Percentiles rank a stretch among this genome's conserved stretches.
phyloP scores from a whole-genome alignment of 2,329 filamentous ascomycete species.

The Microsporum audouinii region DNA sequence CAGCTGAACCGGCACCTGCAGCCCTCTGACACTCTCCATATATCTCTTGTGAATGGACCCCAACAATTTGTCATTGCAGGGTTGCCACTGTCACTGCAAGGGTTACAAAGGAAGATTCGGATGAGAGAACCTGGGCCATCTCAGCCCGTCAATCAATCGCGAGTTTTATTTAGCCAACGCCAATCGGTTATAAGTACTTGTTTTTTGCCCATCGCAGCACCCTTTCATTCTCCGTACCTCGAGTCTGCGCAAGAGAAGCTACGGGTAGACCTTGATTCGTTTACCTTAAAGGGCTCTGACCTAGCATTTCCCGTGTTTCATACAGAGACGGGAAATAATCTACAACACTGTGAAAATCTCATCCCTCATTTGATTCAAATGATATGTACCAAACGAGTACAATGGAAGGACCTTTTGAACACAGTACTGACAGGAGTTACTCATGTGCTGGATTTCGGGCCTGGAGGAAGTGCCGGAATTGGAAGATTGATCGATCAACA shows the following conservation, averaged over 20 bases:
- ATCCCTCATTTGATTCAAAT: slow-evolving; percentile 78
- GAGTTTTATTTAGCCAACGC: slow-evolving; percentile 91
- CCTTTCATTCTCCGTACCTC: slow-evolving; percentile 97
- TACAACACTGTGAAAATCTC: slow-evolving; percentile 64
- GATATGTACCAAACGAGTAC: slow-evolving; percentile 86
- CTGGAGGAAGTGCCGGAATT: slow-evolving; percentile 89
- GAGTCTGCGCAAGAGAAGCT: slow-evolving; percentile 70
- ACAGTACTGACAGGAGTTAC: slow-evolving; percentile 84
- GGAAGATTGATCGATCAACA: slow-evolving; percentile 95
- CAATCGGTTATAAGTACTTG: slow-evolving; percentile 24
- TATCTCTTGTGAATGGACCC: slow-evolving; percentile 92
- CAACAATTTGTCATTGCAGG: slow-evolving; percentile 95
- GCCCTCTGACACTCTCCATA: slow-evolving; percentile 64
- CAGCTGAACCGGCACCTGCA: slow-evolving; percentile 75
- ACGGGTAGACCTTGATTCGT: slow-evolving; percentile 60
- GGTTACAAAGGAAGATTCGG: slow-evolving; percentile 41
- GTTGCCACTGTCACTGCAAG: slow-evolving; percentile 89
- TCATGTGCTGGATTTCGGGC: slow-evolving; percentile 92
- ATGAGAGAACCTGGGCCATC: slow-evolving; percentile 62
- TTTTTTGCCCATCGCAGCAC: slow-evolving; percentile 92
- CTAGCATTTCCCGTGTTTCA: slow-evolving; percentile 80
- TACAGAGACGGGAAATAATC: slow-evolving; percentile 76
- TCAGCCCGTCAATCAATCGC: slow-evolving; percentile 83
- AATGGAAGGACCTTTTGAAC: slow-evolving; percentile 71
- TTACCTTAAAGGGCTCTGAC: slow-evolving; percentile 45